A percentile compares a stretch with the other conserved stretches of the same genome.
phyloP scores from a whole-genome alignment of 2,329 filamentous ascomycete genomes.

The Hypoxylon sp. region DNA sequence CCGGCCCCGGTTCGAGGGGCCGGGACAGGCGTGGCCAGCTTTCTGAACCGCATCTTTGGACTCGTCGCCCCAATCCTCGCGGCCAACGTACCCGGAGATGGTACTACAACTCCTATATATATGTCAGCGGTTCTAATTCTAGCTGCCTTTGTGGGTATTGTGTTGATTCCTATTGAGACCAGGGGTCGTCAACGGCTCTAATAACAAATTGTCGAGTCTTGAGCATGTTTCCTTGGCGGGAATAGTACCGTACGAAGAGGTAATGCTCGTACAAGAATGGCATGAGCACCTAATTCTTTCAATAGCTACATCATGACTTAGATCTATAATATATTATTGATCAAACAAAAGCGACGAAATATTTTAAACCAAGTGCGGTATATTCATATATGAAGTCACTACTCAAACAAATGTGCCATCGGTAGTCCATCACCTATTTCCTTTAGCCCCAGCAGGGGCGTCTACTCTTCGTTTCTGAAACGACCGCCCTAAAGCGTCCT shows the following conservation, averaged over 20 bases:
- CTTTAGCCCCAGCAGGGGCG: constrained; percentile 73
- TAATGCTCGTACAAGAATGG: constrained; percentile 1
- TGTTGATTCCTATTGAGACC: constrained; percentile 75
- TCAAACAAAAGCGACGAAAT: constrained; percentile 11
- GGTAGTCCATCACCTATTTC: constrained; percentile 58
- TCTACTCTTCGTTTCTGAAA: constrained; percentile 74
- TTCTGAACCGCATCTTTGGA: constrained; percentile 77
- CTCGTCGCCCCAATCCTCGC: constrained; percentile 79
- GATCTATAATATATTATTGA: constrained; percentile 9
- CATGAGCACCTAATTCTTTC: background rate
- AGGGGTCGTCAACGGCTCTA: constrained; percentile 71
- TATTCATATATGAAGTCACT: constrained; percentile 18
- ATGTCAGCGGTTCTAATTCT: constrained; percentile 71
- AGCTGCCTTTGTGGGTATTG: constrained; percentile 71
- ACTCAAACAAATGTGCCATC: constrained; percentile 10
- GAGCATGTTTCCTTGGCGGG: constrained; percentile 2
- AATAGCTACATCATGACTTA: constrained; percentile 6
- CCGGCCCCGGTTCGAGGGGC: constrained; percentile 80
- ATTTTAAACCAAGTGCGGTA: constrained; percentile 9
- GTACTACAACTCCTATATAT: constrained; percentile 71
- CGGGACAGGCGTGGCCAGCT: constrained; percentile 79
- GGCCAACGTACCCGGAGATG: constrained; percentile 71
- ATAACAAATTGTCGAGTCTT: constrained; percentile 18
- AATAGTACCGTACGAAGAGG: background rate
- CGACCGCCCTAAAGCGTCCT: constrained; percentile 80